Percentiles rank a stretch among this genome's conserved stretches.
Conservation (phyloP, 2,329 filamentous ascomycete species). For the Ciborinia camelliae region DNA sequence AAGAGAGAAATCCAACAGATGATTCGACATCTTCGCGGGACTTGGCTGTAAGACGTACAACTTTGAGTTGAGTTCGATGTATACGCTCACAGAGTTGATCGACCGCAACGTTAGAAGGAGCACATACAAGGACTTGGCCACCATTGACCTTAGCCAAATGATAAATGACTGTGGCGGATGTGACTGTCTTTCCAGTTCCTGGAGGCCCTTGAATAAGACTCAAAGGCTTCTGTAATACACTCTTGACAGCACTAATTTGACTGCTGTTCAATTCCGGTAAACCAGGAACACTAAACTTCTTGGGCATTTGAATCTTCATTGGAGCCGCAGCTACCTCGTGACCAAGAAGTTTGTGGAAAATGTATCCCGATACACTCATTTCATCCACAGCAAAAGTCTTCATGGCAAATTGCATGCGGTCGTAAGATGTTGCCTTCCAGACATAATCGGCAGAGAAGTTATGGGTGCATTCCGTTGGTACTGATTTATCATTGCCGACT, state of each 20-base stretch:
- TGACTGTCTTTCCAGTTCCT: conserved; percentile 97
- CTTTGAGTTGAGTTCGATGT: conserved; percentile 90
- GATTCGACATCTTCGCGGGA: conserved; percentile 98
- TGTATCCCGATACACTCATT: conserved; percentile 97
- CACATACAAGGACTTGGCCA: conserved; percentile 92
- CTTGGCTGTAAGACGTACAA: conserved; percentile 96
- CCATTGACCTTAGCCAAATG: conserved; percentile 94
- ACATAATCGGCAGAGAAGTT: conserved; percentile 99
- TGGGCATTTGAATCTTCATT: conserved; percentile 92
- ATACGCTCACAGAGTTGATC: conserved; percentile 98
- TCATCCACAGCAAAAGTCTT: conserved; percentile 98
- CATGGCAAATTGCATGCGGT: conserved; percentile 99
- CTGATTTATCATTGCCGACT: conserved; percentile 91
- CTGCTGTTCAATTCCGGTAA: conserved; percentile 93
- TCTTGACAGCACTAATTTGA: conserved; percentile 95
- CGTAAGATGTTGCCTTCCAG: conserved; percentile 98
- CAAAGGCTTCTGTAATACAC: conserved; percentile 86
- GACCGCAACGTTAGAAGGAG: conserved; percentile 96
- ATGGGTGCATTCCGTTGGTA: conserved; percentile 93
- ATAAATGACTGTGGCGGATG: conserved; percentile 97
- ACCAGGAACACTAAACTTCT: conserved; percentile 93
- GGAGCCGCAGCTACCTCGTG: conserved; percentile 92
- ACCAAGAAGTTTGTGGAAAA: conserved; percentile 93
- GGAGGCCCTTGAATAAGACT: conserved; percentile 96
- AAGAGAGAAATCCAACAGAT: conserved; percentile 90